Conservation (phyloP, 139 green algal genomes). For the Volvox africanus region DNA sequence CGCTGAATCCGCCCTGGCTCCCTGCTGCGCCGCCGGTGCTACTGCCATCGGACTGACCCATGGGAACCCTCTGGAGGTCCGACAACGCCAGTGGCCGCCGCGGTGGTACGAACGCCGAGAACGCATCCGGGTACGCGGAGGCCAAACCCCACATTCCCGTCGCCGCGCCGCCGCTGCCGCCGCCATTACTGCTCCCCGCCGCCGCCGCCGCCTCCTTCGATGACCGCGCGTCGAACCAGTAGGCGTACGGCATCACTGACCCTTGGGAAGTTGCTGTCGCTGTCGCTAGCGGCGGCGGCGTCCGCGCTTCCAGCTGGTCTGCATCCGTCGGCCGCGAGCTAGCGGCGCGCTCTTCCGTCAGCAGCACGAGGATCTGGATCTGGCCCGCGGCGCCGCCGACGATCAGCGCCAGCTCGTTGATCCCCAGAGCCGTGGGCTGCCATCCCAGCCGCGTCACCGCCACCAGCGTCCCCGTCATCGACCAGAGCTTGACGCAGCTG, state of each 20-base stretch:
- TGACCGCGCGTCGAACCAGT: conserved; percentile 42
- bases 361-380: conserved; percentile 40
- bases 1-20: not conserved
- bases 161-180: not conserved
- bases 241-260: not conserved
- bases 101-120: conserved; percentile 41
- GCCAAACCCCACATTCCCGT: not conserved
- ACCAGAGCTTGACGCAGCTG: conserved; percentile 39
- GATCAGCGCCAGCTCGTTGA: conserved; percentile 22
- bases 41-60: not conserved
- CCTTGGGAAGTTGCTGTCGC: not conserved
- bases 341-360: not conserved
- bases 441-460: conserved; percentile 13
- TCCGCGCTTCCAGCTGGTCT: not conserved
- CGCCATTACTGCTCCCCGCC: not conserved
- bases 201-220: not conserved
- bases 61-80: conserved; percentile 20
- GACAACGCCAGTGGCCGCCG: not conserved
- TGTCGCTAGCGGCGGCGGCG: not conserved
- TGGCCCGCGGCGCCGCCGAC: conserved; percentile 33
- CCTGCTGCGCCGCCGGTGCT: not conserved
- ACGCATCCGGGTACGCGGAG: conserved; percentile 7
- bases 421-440: conserved; percentile 9
- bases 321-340: conserved; percentile 1
- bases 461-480: not conserved